These are phyloP conservation scores for Amanita polypyramis DNA, from an alignment of 768 basidiomycete species.

Conservation along the genomic window DNA sequence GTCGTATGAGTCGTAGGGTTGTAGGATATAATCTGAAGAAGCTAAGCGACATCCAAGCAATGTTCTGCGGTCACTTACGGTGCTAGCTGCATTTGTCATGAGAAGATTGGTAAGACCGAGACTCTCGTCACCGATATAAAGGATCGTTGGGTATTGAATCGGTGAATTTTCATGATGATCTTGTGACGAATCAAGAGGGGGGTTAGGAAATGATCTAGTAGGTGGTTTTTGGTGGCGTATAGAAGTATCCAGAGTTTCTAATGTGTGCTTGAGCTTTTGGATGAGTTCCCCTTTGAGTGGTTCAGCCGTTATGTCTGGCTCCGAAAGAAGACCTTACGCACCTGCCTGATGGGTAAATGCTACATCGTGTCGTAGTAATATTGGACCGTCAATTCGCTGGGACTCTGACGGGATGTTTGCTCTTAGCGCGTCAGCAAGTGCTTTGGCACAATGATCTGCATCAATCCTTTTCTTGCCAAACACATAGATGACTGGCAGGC, in stretches of 20 bases:
- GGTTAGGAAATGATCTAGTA: slow-evolving; percentile 11
- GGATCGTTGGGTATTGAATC: slow-evolving; percentile 18
- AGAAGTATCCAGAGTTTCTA: slow-evolving; percentile 16
- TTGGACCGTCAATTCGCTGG: slow-evolving; percentile 15
- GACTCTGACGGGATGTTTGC: slow-evolving; percentile 7
- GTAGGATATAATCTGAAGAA: slow-evolving; percentile 62
- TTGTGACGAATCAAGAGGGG: neutral
- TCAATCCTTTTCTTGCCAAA: slow-evolving; percentile 72
- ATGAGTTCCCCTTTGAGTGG: slow-evolving; percentile 14
- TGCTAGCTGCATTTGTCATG: slow-evolving; percentile 63
- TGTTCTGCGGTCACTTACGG: slow-evolving; percentile 31
- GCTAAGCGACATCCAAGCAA: neutral
- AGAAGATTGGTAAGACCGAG: slow-evolving; percentile 77
- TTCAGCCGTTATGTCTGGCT: neutral
- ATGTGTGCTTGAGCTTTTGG: slow-evolving; percentile 15
- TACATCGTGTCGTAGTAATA: slow-evolving; percentile 69
- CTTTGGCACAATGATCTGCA: slow-evolving; percentile 34
- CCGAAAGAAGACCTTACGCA: slow-evolving; percentile 15
- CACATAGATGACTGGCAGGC: slow-evolving; percentile 84
- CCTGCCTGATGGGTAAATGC: slow-evolving; percentile 62
- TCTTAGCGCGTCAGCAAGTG: slow-evolving; percentile 26
- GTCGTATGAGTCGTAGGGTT: slow-evolving; percentile 42
- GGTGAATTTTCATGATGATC: slow-evolving; percentile 8
- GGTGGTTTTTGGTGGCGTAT: slow-evolving; percentile 28
- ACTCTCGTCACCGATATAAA: slow-evolving; percentile 70